These are phyloP conservation scores for Salvia sclarea DNA, from an alignment of 305 asterid genomes.

Conservation along the genomic window DNA sequence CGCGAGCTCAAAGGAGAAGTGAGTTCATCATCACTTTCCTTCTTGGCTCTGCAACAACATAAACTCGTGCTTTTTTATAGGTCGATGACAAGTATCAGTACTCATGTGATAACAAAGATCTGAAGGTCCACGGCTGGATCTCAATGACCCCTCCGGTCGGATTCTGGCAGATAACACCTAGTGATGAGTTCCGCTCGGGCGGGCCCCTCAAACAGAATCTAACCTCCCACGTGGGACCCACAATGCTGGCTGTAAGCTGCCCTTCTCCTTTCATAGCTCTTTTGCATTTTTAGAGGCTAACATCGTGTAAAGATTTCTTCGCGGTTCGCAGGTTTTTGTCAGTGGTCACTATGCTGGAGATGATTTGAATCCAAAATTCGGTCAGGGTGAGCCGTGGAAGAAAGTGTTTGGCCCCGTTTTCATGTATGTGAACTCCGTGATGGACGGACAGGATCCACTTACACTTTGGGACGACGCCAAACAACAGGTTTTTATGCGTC, in stretches of 20 bases:
- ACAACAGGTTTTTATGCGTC: conserved; percentile 57
- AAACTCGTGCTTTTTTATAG: conserved; percentile 34
- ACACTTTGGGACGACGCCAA: conserved; percentile 86
- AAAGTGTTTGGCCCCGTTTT: conserved; percentile 94
- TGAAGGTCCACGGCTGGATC: conserved; percentile 91
- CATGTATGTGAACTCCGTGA: conserved; percentile 70
- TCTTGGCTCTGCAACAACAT: neutral
- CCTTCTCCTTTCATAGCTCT: neutral
- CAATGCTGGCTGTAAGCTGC: conserved; percentile 69
- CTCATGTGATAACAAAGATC: conserved; percentile 83
- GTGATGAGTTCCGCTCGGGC: conserved; percentile 83
- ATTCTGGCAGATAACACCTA: conserved; percentile 89
- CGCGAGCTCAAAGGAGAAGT: conserved; percentile 90
- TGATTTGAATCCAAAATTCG: conserved; percentile 75
- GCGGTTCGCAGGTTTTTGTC: conserved; percentile 57
- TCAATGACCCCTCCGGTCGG: conserved; percentile 74
- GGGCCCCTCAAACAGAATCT: conserved; percentile 95
- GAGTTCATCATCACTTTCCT: conserved; percentile 19
- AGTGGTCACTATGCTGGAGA: conserved; percentile 86
- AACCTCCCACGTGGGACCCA: conserved; percentile 92
- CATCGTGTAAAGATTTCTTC: neutral
- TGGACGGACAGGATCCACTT: conserved; percentile 61
- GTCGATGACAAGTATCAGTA: conserved; percentile 98
- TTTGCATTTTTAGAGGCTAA: neutral
- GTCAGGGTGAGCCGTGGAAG: conserved; percentile 92